phyloP scores from a whole-genome alignment of 1,139 yeast species.

The Suhomyces bokatorum region DNA sequence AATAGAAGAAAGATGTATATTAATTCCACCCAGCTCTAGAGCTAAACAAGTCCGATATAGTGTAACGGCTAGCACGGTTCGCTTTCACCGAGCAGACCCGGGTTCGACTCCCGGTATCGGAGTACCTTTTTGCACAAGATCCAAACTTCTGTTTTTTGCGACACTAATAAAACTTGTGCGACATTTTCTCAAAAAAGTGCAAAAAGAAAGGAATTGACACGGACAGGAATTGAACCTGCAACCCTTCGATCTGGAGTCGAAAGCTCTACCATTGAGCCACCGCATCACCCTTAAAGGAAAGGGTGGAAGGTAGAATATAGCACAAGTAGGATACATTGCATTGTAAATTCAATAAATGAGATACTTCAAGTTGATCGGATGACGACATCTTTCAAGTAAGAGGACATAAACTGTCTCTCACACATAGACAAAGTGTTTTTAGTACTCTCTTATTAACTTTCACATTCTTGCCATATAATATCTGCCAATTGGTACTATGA shows the following conservation, averaged over 20 bases:
- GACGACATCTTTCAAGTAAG: no score
- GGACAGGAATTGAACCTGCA: conserved; percentile 33
- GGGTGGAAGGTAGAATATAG: not conserved
- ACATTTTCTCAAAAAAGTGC: not conserved
- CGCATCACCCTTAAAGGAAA: conserved; percentile 38
- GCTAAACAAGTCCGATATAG: conserved; percentile 55
- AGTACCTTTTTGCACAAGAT: not conserved
- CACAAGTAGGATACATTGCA: no score
- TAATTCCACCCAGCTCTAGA: not conserved
- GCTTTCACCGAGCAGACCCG: conserved; percentile 83
- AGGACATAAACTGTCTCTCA: no score
- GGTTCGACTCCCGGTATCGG: conserved; percentile 80
- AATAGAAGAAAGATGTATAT: not conserved
- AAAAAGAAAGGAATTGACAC: conserved; percentile 18
- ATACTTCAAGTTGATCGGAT: no score
- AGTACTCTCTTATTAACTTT: no score
- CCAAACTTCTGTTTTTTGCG: not conserved
- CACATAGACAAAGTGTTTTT: no score
- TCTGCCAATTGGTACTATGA: no score
- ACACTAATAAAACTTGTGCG: not conserved
- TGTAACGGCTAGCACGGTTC: conserved; percentile 84
- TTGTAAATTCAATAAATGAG: no score
- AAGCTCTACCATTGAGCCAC: conserved; percentile 94
- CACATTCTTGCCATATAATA: no score
- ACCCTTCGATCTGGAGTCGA: conserved; percentile 79